Evolutionary conservation across 768 basidiomycete species (phyloP).

Genomic region (Leccinum uliginosum): DNA sequence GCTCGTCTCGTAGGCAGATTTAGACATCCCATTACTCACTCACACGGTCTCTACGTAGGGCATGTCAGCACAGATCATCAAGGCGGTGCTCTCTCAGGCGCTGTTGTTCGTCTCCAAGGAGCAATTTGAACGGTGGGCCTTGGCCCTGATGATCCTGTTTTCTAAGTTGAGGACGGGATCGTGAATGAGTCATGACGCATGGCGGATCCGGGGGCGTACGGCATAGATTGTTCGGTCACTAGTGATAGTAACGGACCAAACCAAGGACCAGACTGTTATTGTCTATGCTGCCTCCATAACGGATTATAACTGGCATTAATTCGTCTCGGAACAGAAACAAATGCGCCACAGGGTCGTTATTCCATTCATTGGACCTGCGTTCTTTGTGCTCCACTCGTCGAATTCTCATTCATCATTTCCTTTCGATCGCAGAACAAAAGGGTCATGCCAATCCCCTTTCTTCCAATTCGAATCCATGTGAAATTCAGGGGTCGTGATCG

Average conservation of each 20-base stretch:
- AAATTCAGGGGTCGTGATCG: not conserved
- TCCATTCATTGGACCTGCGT: not conserved
- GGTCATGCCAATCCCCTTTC: not conserved
- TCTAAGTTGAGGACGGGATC: slow-evolving; percentile 27
- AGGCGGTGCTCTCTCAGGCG: slow-evolving; percentile 94
- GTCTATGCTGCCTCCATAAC: not conserved
- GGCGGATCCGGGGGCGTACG: not conserved
- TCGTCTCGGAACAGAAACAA: not conserved
- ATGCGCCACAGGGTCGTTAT: not conserved
- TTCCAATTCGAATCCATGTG: not conserved
- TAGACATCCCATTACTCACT: not conserved
- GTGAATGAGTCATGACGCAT: slow-evolving; percentile 1
- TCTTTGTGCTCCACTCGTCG: not conserved
- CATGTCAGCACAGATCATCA: slow-evolving; percentile 93
- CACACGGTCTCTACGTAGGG: slow-evolving; percentile 50
- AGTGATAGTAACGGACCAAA: not conserved
- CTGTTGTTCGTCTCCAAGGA: slow-evolving; percentile 97
- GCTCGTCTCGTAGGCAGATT: not conserved
- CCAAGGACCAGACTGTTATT: not conserved
- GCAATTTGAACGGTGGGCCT: slow-evolving; percentile 88
- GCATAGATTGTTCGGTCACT: not conserved
- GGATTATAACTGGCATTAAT: not conserved
- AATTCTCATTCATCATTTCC: not conserved
- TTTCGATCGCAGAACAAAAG: not conserved
- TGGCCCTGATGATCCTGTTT: slow-evolving; percentile 60